Base-by-base conservation (phyloP, 169 alveolate genomes). In the Cryptosporidium tyzzeri region DNA sequence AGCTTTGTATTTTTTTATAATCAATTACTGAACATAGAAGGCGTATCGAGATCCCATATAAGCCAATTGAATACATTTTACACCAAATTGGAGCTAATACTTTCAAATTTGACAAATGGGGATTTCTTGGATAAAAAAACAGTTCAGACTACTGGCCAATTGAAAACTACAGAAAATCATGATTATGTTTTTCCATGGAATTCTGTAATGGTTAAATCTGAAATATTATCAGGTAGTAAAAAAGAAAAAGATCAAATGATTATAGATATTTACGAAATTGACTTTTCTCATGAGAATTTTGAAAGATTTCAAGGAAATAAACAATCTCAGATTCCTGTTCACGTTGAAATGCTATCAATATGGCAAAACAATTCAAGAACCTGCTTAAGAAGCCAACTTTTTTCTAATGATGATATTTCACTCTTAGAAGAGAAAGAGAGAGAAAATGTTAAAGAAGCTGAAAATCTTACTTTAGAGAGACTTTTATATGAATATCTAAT, bases 1-100 rank as follows among this genome's bases (percentile, higher is more conserved):
- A 73, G 70, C 33, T 73, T 73, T 59, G 58, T 73, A 9, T 73
- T 73, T 35, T 73, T 73, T 58, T 73, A 73, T 44, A 73, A 73
- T 26, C 86, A 73, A 41, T 18, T 73, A 31, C 29, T 53, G 51
- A 33, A 29, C 12, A 9, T 39, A 35, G 16, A 35, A 29, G 86
- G 86, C 5, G 45, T 73, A 7, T 73, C 86, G 16, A 73, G 86
- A 44, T 73, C 71, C 26, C 86, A 73, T 41, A 35, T 58, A 1
- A 53, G 68, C 29, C 51, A 53, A 10, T 41, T 73, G 10, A 73
- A 39, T 26, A 35, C 51, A 21, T 73, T 73, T 26, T 73, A 73
- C 39, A 73, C 86, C 6, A 73, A 59, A 23, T 21, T 73, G 26
- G 86, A 73, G 7, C 59, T 73, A 16, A 23, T 73, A 26, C 53